phyloP scores from a whole-genome alignment of 2,329 filamentous ascomycete species.

The Xylaria sp. region DNA sequence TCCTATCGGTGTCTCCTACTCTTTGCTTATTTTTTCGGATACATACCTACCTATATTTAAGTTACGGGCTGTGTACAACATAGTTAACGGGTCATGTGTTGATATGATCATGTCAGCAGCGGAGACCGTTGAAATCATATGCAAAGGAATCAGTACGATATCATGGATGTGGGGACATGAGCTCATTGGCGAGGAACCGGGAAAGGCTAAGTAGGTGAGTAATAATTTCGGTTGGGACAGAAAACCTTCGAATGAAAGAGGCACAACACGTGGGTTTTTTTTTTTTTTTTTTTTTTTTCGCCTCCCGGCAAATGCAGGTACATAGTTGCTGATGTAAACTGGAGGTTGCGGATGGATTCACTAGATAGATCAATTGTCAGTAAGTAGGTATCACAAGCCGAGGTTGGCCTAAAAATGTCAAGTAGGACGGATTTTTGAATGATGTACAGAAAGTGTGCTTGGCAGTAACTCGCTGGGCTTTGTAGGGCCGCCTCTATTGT shows the following conservation, averaged over 20 bases:
- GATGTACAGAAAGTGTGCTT: slow-evolving; percentile 18
- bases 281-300: too few species aligned
- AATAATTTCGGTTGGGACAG: background rate
- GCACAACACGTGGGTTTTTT: background rate
- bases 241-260: background rate
- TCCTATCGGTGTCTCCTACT: too few species aligned
- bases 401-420: slow-evolving; percentile 1
- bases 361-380: background rate
- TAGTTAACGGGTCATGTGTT: slow-evolving; percentile 21
- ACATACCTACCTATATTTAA: background rate
- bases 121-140: slow-evolving; percentile 19
- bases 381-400: background rate
- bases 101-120: slow-evolving; percentile 22
- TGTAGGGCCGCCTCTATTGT: slow-evolving; percentile 4
- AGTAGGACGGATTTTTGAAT: slow-evolving; percentile 2
- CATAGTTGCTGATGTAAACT: background rate
- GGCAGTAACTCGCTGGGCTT: slow-evolving; percentile 8
- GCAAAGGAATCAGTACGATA: slow-evolving; percentile 14
- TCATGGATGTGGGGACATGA: slow-evolving; percentile 17
- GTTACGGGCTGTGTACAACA: background rate
- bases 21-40: background rate
- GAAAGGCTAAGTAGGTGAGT: slow-evolving; percentile 9
- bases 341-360: background rate
- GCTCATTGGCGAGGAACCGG: slow-evolving; percentile 2
- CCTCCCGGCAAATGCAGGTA: background rate